These are phyloP conservation scores for Phytopythium montanum DNA, from an alignment of 352 stramenopile species.

Conservation along the genomic window DNA sequence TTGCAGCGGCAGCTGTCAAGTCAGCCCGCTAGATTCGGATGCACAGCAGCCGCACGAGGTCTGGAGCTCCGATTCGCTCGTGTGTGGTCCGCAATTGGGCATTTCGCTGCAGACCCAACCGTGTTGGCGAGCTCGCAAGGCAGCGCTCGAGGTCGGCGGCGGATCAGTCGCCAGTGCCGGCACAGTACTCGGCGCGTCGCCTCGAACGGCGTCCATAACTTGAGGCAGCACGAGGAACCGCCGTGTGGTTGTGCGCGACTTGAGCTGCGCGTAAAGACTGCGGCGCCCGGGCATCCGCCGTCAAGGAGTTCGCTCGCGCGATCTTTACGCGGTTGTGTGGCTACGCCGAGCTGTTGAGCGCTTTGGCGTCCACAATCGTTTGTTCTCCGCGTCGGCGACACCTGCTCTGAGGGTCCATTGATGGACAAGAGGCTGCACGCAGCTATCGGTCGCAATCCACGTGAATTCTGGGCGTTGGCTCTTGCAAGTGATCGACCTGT, in stretches of 20 bases:
- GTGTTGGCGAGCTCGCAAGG: no score
- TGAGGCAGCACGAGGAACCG: not conserved
- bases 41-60: not conserved
- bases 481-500: not conserved
- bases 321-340: conserved; percentile 2
- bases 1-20: not conserved
- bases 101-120: no score
- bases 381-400: not conserved
- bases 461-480: not conserved
- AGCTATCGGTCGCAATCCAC: not conserved
- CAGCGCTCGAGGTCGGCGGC: no score
- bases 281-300: not conserved
- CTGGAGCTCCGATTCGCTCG: not conserved
- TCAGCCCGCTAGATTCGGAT: not conserved
- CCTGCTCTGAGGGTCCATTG: not conserved
- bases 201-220: not conserved
- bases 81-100: no score
- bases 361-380: not conserved
- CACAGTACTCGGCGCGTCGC: not conserved
- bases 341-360: not conserved
- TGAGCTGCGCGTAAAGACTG: not conserved
- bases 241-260: not conserved
- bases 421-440: not conserved
- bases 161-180: no score
- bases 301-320: not conserved